Conservation (phyloP, 371 early-diverging fungal genomes). For the Cokeromyces recurvatus region DNA sequence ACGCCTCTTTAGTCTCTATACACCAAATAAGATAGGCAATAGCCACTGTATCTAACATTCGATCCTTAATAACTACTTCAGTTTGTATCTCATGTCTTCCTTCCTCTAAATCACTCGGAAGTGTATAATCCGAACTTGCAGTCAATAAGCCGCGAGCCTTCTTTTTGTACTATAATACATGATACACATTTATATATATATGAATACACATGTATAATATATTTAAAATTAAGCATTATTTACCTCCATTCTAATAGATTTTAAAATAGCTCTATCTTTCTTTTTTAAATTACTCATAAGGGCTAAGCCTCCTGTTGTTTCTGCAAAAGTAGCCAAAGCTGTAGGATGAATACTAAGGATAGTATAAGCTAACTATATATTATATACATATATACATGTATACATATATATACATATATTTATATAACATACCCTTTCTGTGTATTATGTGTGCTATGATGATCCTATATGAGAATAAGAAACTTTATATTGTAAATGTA, state of each 20-base stretch:
- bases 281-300: slow-evolving; percentile 37
- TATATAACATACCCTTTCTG: slow-evolving; percentile 13
- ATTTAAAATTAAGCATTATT: neutral
- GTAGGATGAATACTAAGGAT: slow-evolving; percentile 55
- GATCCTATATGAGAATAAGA: slow-evolving; percentile 16
- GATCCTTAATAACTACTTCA: slow-evolving; percentile 45
- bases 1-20: slow-evolving; percentile 22
- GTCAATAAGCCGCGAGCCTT: slow-evolving; percentile 47
- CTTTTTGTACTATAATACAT: slow-evolving; percentile 39
- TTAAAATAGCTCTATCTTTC: slow-evolving; percentile 45
- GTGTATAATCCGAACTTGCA: slow-evolving; percentile 25
- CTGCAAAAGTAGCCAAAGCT: slow-evolving; percentile 58
- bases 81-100: slow-evolving; percentile 25
- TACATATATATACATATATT: too few relatives aligned
- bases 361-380: too few relatives aligned
- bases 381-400: neutral
- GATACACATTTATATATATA: neutral
- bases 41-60: slow-evolving; percentile 44
- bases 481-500: neutral
- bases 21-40: slow-evolving; percentile 35
- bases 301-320: slow-evolving; percentile 55
- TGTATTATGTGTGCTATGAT: slow-evolving; percentile 19
- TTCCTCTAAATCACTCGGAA: slow-evolving; percentile 10
- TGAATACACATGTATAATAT: neutral
- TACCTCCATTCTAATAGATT: slow-evolving; percentile 52